Base-by-base conservation (phyloP, 2,329 filamentous ascomycete genomes). In the Fusarium continuum region DNA sequence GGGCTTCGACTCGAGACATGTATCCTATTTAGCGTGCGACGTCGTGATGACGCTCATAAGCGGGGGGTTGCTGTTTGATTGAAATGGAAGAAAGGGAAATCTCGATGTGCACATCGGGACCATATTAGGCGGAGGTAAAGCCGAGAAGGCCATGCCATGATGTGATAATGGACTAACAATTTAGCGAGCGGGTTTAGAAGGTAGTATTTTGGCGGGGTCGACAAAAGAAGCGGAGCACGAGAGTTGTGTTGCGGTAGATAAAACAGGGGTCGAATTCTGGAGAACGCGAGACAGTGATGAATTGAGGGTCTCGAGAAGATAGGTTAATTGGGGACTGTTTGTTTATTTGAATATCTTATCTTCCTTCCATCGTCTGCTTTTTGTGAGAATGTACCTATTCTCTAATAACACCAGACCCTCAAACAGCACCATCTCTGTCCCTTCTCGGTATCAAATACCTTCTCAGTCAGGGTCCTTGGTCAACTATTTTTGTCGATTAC, bases 181-280 rank as follows among this genome's bases (percentile, higher is more conserved):
- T 60, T 60, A 55, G 56, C 25, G 32, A 40, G 46, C 19, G 46
- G 29, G 46, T 28, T 40, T 51, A 28, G 31, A 9, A 59, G 48
- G 62, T 59, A 26, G 32, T 25, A 52, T 64, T 60, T 55, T 64
- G 49, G 63, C 58, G 63, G 63, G 63, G 63, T 67, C 32, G 63
- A 66, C 63, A 66, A 66, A 67, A 64, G 57, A 66, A 65, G 57
- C 47, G 48, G 57, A 50, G 20, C 48, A 63, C 14, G 17, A 35
- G 28, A 54, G 43, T 47, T 49, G 32, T 26, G 14, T 34, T 43
- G 55, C 20, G 8, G 34, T 20, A 34, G 20, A 28, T 32, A 46
- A 44, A 41, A 11, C 61, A 57, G 56, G 61, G 56, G 32, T 52
- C 36, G 35, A 20, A 14, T 29, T 39, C 38, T 32, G 31, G 35